phyloP scores from a whole-genome alignment of 2,329 filamentous ascomycete genomes.

The Trichothecium sympodiale region DNA sequence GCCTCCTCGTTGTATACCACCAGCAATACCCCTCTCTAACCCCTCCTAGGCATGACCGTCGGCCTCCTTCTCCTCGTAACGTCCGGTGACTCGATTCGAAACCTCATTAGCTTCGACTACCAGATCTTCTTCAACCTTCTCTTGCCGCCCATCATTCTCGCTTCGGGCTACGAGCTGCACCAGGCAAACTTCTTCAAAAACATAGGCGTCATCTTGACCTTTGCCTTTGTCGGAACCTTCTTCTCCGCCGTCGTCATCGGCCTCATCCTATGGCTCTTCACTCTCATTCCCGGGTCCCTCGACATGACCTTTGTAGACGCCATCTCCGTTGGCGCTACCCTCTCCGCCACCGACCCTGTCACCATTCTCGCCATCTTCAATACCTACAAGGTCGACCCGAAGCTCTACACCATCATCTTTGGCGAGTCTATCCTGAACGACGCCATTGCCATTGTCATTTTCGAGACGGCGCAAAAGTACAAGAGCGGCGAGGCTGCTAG shows the following conservation, averaged over 20 bases:
- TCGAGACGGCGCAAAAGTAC: slow-evolving; percentile 93
- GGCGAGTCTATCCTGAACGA: slow-evolving; percentile 97
- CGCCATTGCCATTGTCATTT: slow-evolving; percentile 95
- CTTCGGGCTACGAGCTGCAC: slow-evolving; percentile 93
- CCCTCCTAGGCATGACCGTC: slow-evolving; percentile 72
- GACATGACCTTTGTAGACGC: slow-evolving; percentile 89
- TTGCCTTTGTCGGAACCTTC: slow-evolving; percentile 94
- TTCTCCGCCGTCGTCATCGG: slow-evolving; percentile 94
- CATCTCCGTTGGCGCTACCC: slow-evolving; percentile 88
- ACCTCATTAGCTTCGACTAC: slow-evolving; percentile 92
- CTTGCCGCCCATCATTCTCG: slow-evolving; percentile 95
- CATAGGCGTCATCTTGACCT: slow-evolving; percentile 92
- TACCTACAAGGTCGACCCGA: slow-evolving; percentile 97
- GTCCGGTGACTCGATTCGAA: slow-evolving; percentile 72
- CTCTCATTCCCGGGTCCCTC: slow-evolving; percentile 71
- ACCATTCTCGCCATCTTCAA: slow-evolving; percentile 99
- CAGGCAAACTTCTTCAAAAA: slow-evolving; percentile 99
- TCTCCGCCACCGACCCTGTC: slow-evolving; percentile 94
- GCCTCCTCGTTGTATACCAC: not conserved
- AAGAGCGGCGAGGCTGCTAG: slow-evolving; percentile 62
- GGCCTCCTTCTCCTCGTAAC: slow-evolving; percentile 78
- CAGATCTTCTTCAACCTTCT: slow-evolving; percentile 99
- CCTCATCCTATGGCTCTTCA: slow-evolving; percentile 79
- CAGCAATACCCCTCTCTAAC: not conserved
- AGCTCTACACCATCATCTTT: slow-evolving; percentile 97